A percentile compares a stretch with the other conserved stretches of the same genome.
These are phyloP conservation scores for Fraxinus cuspidata DNA, from an alignment of 257 asterid species.

Conservation along the genomic window DNA sequence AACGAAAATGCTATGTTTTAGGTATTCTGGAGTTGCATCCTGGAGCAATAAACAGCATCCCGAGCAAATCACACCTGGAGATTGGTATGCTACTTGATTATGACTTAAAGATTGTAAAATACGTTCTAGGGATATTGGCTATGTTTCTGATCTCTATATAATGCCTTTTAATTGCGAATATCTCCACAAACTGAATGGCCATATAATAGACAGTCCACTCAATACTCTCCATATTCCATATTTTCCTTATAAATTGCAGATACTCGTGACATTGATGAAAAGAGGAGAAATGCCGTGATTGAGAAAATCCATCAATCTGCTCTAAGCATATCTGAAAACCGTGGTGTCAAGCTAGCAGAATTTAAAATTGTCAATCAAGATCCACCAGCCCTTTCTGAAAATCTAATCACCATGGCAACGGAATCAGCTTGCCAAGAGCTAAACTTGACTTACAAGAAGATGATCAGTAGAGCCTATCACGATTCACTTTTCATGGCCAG, in stretches of 20 bases:
- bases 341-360: constrained; percentile 66
- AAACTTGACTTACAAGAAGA: constrained; percentile 75
- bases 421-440: constrained; percentile 76
- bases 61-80: constrained; percentile 90
- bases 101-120: neutral
- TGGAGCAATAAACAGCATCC: constrained; percentile 97
- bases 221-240: neutral
- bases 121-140: too few species aligned
- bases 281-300: constrained; percentile 67
- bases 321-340: constrained; percentile 50
- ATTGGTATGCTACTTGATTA: constrained; percentile 52
- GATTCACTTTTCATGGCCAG: constrained; percentile 98
- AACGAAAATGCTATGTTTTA: constrained; percentile 21
- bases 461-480: constrained; percentile 97
- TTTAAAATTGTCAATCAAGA: constrained; percentile 86
- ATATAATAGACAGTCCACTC: neutral
- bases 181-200: neutral
- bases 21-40: constrained; percentile 96
- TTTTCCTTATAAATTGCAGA: constrained; percentile 42
- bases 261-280: constrained; percentile 86
- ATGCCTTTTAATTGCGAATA: neutral
- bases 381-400: constrained; percentile 86
- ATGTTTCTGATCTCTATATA: neutral
- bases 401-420: constrained; percentile 61
- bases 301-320: constrained; percentile 72